Percentiles rank a stretch among this genome's conserved stretches.
Conservation (phyloP, 164 flowering plant species). For the Tetracentron sinense region DNA sequence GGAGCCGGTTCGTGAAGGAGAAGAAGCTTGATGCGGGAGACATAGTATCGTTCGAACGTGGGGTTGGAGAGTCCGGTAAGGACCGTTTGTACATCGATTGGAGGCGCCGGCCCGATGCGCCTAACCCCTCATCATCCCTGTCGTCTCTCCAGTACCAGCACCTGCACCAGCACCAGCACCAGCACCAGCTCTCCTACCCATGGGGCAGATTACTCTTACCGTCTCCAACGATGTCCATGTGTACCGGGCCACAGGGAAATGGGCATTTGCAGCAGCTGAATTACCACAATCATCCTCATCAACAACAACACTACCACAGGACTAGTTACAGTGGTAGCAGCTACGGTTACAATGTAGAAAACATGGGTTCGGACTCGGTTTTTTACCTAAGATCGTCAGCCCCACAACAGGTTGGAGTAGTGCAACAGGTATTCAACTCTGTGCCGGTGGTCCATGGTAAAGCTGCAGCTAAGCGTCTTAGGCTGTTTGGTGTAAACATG, state of each 20-base stretch:
- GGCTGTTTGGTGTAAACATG: slow-evolving; percentile 91
- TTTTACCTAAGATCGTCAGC: slow-evolving; percentile 31
- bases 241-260: too few species aligned
- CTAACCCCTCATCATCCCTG: slow-evolving; percentile 17
- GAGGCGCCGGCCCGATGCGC: slow-evolving; percentile 60
- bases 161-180: too few species aligned
- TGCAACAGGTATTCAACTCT: slow-evolving; percentile 51
- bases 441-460: slow-evolving; percentile 77
- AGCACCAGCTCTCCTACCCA: too few species aligned
- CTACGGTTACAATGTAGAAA: slow-evolving; percentile 24
- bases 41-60: slow-evolving; percentile 75
- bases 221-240: slow-evolving; percentile 4
- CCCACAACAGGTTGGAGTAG: slow-evolving; percentile 16
- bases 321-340: slow-evolving; percentile 8
- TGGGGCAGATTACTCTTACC: slow-evolving; percentile 32
- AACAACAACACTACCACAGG: too few species aligned
- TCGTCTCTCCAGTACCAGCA: too few species aligned
- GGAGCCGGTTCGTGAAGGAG: slow-evolving; percentile 96
- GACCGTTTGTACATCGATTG: slow-evolving; percentile 76
- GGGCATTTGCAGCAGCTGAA: slow-evolving; percentile 16
- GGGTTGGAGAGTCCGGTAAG: slow-evolving; percentile 45
- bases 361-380: slow-evolving; percentile 12
- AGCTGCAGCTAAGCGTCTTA: slow-evolving; percentile 51
- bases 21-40: slow-evolving; percentile 93
- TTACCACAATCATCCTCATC: slow-evolving; percentile 19